phyloP scores from a whole-genome alignment of 176 grass and related monocot genomes.

The Ensete ventricosum region DNA sequence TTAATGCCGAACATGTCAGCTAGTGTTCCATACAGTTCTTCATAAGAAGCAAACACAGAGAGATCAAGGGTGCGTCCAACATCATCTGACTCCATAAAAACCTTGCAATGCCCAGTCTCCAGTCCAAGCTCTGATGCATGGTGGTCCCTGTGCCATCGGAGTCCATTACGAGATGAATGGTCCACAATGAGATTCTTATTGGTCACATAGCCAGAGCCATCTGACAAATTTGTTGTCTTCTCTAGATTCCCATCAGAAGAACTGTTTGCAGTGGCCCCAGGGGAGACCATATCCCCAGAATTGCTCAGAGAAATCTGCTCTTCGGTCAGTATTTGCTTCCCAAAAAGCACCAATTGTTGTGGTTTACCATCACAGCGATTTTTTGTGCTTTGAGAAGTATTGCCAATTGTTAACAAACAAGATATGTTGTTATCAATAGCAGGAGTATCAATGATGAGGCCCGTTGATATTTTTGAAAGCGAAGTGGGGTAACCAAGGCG shows the following conservation, averaged over 20 bases:
- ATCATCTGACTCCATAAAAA: constrained; percentile 92
- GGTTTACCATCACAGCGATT: constrained; percentile 45
- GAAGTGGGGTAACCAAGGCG: constrained; percentile 32
- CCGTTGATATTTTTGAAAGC: constrained; percentile 43
- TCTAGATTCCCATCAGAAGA: constrained; percentile 32
- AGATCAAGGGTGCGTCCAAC: constrained; percentile 83
- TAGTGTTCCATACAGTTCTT: constrained; percentile 62
- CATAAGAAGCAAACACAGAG: constrained; percentile 60
- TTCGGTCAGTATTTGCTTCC: constrained; percentile 73
- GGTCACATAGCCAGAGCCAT: constrained; percentile 30
- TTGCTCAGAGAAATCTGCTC: constrained; percentile 68
- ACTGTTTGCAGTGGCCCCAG: constrained; percentile 24
- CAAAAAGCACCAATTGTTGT: constrained; percentile 74
- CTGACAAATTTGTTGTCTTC: constrained; percentile 31
- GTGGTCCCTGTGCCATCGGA: constrained; percentile 23
- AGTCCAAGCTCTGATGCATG: constrained; percentile 39
- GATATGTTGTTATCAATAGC: constrained; percentile 53
- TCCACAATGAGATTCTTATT: constrained; percentile 28
- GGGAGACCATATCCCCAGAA: constrained; percentile 15
- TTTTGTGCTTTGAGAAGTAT: constrained; percentile 39
- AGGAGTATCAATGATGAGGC: constrained; percentile 38
- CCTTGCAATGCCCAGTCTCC: constrained; percentile 81
- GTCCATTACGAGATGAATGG: constrained; percentile 27
- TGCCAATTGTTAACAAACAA: constrained; percentile 76
- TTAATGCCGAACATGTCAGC: constrained; percentile 81